phyloP scores from a whole-genome alignment of 1,139 yeast genomes.

The Arxiozyma slooffiae region DNA sequence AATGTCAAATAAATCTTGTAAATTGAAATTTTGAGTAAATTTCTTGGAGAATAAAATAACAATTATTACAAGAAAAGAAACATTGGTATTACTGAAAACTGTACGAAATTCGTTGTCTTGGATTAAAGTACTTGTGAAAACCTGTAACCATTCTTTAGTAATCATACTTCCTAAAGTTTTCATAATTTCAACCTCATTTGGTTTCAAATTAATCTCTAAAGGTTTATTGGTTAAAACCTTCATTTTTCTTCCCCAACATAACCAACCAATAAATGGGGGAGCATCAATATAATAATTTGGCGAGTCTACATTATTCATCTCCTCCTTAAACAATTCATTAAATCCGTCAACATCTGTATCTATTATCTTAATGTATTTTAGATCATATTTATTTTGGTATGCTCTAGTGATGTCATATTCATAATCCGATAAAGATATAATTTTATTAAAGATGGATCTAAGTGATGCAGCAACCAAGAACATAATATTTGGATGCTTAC shows the following conservation, averaged over 20 bases:
- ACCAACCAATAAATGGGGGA: constrained; percentile 56
- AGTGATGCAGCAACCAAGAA: constrained; percentile 56
- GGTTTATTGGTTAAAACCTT: constrained; percentile 32
- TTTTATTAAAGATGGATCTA: constrained; percentile 45
- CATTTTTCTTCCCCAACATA: constrained; percentile 63
- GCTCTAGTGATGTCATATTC: constrained; percentile 43
- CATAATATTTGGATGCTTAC: constrained; percentile 65
- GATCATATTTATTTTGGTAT: constrained; percentile 37
- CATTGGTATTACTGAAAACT: constrained; percentile 54
- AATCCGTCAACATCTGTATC: no score
- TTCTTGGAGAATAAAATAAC: constrained; percentile 40
- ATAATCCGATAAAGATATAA: constrained; percentile 44
- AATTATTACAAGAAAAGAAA: constrained; percentile 41
- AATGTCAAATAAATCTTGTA: constrained; percentile 40
- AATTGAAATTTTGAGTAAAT: constrained; percentile 25
- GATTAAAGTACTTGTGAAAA: constrained; percentile 46
- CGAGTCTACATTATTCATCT: constrained; percentile 31
- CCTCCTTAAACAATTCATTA: no score
- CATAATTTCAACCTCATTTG: constrained; percentile 37
- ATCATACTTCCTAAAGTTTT: constrained; percentile 39
- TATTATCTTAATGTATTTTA: no score
- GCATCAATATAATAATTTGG: constrained; percentile 53
- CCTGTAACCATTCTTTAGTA: constrained; percentile 49
- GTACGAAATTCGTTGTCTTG: constrained; percentile 56
- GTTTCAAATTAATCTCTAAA: constrained; percentile 32